A percentile compares a stretch with the other conserved stretches of the same genome.
Evolutionary conservation across 352 stramenopile genomes (phyloP).

Genomic region (Paralagenidium karlingii): DNA sequence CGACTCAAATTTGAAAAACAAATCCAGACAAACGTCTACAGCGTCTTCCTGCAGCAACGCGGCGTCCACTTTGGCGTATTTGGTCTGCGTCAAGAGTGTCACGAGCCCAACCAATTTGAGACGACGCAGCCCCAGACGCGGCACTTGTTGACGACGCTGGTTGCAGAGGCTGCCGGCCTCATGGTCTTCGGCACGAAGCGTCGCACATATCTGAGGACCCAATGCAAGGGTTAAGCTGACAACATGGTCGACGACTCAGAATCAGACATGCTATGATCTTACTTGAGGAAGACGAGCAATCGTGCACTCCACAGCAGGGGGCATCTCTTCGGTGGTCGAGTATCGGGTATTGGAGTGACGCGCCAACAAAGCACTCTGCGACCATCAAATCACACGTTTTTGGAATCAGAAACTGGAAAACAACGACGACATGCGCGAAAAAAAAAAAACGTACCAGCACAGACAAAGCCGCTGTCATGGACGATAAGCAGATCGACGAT

Average conservation of each 20-base stretch:
- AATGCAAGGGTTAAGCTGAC: not conserved
- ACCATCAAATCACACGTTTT: too few species aligned
- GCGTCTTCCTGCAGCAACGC: conserved; percentile 51
- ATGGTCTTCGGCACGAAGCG: conserved; percentile 39
- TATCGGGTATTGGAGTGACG: conserved; percentile 72
- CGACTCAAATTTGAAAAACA: conserved; percentile 83
- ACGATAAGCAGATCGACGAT: conserved; percentile 27
- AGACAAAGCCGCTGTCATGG: conserved; percentile 69
- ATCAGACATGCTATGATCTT: too few species aligned
- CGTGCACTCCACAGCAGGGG: conserved; percentile 28
- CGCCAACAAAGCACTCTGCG: conserved; percentile 50
- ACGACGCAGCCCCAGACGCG: conserved; percentile 54
- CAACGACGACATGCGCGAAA: too few species aligned
- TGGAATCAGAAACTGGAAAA: too few species aligned
- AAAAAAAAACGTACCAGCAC: too few species aligned
- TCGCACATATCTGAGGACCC: conserved; percentile 15
- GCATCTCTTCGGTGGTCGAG: conserved; percentile 43
- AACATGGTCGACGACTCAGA: too few species aligned
- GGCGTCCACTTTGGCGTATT: conserved; percentile 69
- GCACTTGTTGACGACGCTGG: conserved; percentile 58
- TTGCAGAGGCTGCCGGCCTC: conserved; percentile 60
- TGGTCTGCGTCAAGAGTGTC: conserved; percentile 71
- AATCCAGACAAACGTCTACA: conserved; percentile 59
- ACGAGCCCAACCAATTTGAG: conserved; percentile 72
- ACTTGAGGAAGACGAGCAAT: conserved; percentile 52